Evolutionary conservation across 2,329 filamentous ascomycete genomes (phyloP).

Genomic region (Tolypocladium pustulatum): DNA sequence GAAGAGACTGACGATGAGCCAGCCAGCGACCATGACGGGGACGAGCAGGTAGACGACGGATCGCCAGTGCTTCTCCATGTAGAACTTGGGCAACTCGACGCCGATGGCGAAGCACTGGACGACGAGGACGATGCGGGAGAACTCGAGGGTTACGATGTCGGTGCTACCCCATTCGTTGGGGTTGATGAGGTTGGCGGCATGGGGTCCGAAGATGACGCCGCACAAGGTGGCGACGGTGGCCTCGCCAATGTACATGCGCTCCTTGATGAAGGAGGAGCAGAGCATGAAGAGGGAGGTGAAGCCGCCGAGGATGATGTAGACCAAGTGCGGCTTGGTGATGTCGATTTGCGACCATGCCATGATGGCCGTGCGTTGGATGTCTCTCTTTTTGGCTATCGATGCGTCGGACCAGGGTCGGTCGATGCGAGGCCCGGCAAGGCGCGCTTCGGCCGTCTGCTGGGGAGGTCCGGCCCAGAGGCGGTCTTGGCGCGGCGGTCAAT

Average conservation of each 20-base stretch:
- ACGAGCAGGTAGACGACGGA: constrained; percentile 81
- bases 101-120: constrained; percentile 90
- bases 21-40: constrained; percentile 96
- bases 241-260: constrained; percentile 96
- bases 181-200: constrained; percentile 72
- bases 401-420: background rate
- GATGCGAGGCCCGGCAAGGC: background rate
- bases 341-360: constrained; percentile 76
- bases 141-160: constrained; percentile 80
- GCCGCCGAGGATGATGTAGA: constrained; percentile 94
- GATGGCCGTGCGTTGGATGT: background rate
- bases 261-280: constrained; percentile 95
- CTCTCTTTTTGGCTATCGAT: background rate
- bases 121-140: constrained; percentile 79
- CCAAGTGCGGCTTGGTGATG: constrained; percentile 91
- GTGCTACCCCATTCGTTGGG: constrained; percentile 68
- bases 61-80: constrained; percentile 97
- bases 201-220: constrained; percentile 80
- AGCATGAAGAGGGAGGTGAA: constrained; percentile 99
- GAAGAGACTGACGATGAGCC: constrained; percentile 85
- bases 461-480: background rate
- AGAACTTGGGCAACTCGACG: constrained; percentile 81
- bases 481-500: constrained; percentile 4
- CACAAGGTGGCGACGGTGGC: constrained; percentile 86
- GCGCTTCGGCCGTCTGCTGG: background rate